Conservation (phyloP, 2,329 filamentous ascomycete genomes). For the Alternaria sp. region DNA sequence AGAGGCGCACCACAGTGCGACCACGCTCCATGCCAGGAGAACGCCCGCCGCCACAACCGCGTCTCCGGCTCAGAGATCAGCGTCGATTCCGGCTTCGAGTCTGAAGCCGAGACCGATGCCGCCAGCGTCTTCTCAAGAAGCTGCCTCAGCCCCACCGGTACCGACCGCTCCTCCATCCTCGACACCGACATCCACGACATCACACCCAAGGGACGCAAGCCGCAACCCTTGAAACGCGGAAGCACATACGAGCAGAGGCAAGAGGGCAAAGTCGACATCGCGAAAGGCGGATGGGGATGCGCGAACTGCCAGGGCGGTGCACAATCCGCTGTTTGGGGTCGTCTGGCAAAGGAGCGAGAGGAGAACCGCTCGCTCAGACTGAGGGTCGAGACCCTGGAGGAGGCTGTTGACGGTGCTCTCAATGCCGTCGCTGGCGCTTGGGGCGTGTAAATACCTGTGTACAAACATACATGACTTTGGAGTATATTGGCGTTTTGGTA, state of each 20-base stretch:
- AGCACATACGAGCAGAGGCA: slow-evolving; percentile 51
- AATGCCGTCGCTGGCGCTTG: slow-evolving; percentile 55
- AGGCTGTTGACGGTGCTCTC: slow-evolving; percentile 63
- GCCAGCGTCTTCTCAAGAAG: slow-evolving; percentile 50
- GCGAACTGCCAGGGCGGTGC: slow-evolving; percentile 46
- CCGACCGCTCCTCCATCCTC: slow-evolving; percentile 43
- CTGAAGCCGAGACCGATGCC: slow-evolving; percentile 60
- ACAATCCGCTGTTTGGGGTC: slow-evolving; percentile 58
- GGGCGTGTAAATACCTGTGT: slow-evolving; percentile 21
- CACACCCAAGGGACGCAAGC: slow-evolving; percentile 38
- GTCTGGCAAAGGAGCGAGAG: slow-evolving; percentile 58
- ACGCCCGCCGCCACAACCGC: slow-evolving; percentile 39
- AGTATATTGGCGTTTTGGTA: slow-evolving; percentile 9
- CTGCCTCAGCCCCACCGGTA: slow-evolving; percentile 46
- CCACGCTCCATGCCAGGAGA: slow-evolving; percentile 23
- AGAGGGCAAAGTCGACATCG: slow-evolving; percentile 44
- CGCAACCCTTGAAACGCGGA: slow-evolving; percentile 36
- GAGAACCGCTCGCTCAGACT: slow-evolving; percentile 62
- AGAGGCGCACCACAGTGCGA: slow-evolving; percentile 25
- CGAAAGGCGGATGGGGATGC: slow-evolving; percentile 40
- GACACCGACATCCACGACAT: slow-evolving; percentile 41
- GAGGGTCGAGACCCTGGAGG: slow-evolving; percentile 61
- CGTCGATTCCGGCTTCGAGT: slow-evolving; percentile 66
- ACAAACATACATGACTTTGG: slow-evolving; percentile 6
- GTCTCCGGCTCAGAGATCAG: slow-evolving; percentile 44